Base-by-base conservation (phyloP, 2,329 filamentous ascomycete species). In the Colletotrichum karsti region DNA sequence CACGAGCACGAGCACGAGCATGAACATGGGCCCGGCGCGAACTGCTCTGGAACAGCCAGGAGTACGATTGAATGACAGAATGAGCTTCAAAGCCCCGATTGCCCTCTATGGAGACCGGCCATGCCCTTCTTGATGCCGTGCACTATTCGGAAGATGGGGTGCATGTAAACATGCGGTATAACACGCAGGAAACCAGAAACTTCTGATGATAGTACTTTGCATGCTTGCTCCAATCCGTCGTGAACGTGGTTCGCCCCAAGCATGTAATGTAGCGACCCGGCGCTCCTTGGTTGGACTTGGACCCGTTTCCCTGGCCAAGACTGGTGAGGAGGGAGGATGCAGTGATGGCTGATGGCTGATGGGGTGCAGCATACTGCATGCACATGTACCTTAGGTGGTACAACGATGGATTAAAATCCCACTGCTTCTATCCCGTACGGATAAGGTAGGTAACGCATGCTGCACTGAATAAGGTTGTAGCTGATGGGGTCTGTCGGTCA, bases 341-440 rank as follows among this genome's bases (percentile, higher is more conserved):
- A 10, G 41, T 58, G 51, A 56, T 57, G 59, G 51, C 35, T 58
- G 51, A 56, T 57, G 59, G 51, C 35, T 57, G 59, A 50, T 56
- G 44, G 22, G 18, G 35, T 63, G 63, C 59, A 58, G 37, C 41
- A 50, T 63, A 33, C 59, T 63, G 58, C 58, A 67, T 63, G 42
- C 51, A 12, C 44, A 42, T 57, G 64, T 63, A n/a, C n/a, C n/a
- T n/a, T n/a, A 51, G 28, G 51, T 63, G 51, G 53, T 58, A 67
- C 59, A 53, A 53, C 28, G 35, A 56, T 57, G 51, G n/a, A n/a
- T n/a, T n/a, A n/a, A n/a, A n/a, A n/a, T 12, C 44, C 51, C 22
- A 51, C 22, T 13, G 59, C 58, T 15, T 15, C 39, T 50, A 28
- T 35, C 41, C 63, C 37, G n/a, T 53, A 41, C 37, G 64, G 44